Base-by-base conservation (phyloP, 192 early-diverging fungal species). In the Entomortierella chlamydospora region DNA sequence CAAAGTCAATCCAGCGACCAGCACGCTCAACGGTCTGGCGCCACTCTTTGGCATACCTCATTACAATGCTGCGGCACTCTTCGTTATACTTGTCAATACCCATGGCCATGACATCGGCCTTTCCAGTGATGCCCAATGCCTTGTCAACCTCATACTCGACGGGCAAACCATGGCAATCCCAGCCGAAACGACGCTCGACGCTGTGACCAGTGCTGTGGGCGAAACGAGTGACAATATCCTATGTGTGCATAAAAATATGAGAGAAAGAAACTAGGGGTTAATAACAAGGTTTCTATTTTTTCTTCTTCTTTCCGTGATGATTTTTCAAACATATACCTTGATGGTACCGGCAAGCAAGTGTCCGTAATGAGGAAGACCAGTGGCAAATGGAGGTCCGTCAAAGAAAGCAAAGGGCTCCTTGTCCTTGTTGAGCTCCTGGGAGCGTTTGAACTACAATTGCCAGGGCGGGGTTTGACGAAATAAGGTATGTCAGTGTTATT, bases 1-100 rank as follows among this genome's bases (percentile, higher is more conserved):
- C 93, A 78, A 99, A 99, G 82, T 99, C 98, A 74, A 99, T 99
- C 98, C 98, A 99, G 53, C 98, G 95, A 51, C 96, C 98, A 73
- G 98, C 92, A 58, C 98, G 93, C 67, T 95, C 95, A 66, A 99
- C 93, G 11, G 98, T 98, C 54, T 72, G 66, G 77, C 94, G 93
- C 98, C 98, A 99, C 72, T 98, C 98, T 18, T 67, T 74, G 23
- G 95, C 84, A 73, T 98, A 99, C 68, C 87, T 85, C 98, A 99
- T 99, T 33, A 99, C 98, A 81, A 99, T 98, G 49, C 91, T 82
- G 61, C 98, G 89, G 85, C 98, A 99, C 84, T 96, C 97, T 66
- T 87, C 93, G 81, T 99, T 99, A 86, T 99, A 99, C 66, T 93
- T 94, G 72, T 94, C 95, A 64, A 99, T 98, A 52, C 98, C 98